These are phyloP conservation scores for Gastrolobium villosum DNA, from an alignment of 306 rosid species.

Conservation along the genomic window DNA sequence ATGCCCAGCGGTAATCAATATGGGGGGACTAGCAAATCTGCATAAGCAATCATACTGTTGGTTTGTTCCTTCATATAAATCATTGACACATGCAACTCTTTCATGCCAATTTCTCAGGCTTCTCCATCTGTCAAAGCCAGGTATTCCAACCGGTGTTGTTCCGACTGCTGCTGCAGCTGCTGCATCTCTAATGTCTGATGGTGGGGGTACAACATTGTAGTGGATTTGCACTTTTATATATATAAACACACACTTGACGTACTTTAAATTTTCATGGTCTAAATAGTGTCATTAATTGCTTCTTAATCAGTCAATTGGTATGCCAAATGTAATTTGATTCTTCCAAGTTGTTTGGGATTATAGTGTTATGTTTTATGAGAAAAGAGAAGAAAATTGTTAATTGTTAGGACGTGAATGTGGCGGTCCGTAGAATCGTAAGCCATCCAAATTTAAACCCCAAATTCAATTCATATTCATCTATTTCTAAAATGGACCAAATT, in stretches of 20 bases:
- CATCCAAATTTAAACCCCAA: too few species aligned
- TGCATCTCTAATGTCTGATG: slow-evolving; percentile 95
- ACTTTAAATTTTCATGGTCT: slow-evolving; percentile 3
- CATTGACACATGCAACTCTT: slow-evolving; percentile 26
- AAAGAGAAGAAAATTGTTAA: not conserved
- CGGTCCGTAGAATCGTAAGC: too few species aligned
- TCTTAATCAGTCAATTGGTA: not conserved
- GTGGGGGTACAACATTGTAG: slow-evolving; percentile 80
- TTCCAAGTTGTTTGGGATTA: not conserved
- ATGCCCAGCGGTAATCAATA: not conserved
- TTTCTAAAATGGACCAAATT: too few species aligned
- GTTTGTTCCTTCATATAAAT: slow-evolving; percentile 20
- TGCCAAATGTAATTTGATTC: not conserved
- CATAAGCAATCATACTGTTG: slow-evolving; percentile 26
- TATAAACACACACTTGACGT: not conserved
- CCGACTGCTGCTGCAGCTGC: slow-evolving; percentile 98
- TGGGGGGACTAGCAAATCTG: not conserved
- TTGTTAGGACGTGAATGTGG: not conserved
- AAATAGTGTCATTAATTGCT: not conserved
- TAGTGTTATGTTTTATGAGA: not conserved
- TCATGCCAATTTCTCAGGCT: slow-evolving; percentile 73
- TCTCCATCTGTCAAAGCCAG: slow-evolving; percentile 92
- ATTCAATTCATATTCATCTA: too few species aligned
- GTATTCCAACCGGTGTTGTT: slow-evolving; percentile 93
- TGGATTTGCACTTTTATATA: slow-evolving; percentile 25